Conservation (phyloP, 2,329 filamentous ascomycete species). For the Elsinoe batatas region DNA sequence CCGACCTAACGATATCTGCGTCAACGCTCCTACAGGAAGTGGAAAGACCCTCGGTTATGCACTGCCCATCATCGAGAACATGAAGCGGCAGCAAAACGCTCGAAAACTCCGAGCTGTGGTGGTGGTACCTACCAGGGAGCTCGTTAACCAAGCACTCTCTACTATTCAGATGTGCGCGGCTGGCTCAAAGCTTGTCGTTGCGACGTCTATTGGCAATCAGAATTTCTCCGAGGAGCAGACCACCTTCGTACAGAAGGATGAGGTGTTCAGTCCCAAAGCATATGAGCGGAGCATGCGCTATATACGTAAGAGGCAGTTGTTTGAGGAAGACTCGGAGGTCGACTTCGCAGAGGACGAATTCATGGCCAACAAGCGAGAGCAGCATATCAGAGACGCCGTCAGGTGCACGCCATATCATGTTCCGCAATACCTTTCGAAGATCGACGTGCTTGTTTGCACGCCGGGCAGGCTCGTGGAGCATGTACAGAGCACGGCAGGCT, state of each 20-base stretch:
- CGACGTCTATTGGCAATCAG: constrained; percentile 72
- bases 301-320: constrained; percentile 22
- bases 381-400: constrained; percentile 29
- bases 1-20: constrained; percentile 66
- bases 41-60: constrained; percentile 92
- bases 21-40: constrained; percentile 89
- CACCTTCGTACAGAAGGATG: constrained; percentile 48
- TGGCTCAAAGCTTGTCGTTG: constrained; percentile 65
- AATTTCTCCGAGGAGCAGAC: constrained; percentile 58
- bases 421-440: constrained; percentile 55
- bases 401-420: constrained; percentile 51
- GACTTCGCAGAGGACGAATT: constrained; percentile 20
- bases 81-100: constrained; percentile 30
- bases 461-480: constrained; percentile 89
- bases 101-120: constrained; percentile 63
- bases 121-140: constrained; percentile 80
- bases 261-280: constrained; percentile 53
- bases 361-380: constrained; percentile 15
- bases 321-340: constrained; percentile 28
- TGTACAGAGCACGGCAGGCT: constrained; percentile 71
- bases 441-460: constrained; percentile 84
- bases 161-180: constrained; percentile 64
- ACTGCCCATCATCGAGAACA: constrained; percentile 68
- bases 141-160: constrained; percentile 77
- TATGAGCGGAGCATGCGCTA: constrained; percentile 41